Evolutionary conservation across 2,329 filamentous ascomycete species (phyloP), one percentile per base, ranked within the genome.

Genomic region (Trichoderma harzianum): DNA sequence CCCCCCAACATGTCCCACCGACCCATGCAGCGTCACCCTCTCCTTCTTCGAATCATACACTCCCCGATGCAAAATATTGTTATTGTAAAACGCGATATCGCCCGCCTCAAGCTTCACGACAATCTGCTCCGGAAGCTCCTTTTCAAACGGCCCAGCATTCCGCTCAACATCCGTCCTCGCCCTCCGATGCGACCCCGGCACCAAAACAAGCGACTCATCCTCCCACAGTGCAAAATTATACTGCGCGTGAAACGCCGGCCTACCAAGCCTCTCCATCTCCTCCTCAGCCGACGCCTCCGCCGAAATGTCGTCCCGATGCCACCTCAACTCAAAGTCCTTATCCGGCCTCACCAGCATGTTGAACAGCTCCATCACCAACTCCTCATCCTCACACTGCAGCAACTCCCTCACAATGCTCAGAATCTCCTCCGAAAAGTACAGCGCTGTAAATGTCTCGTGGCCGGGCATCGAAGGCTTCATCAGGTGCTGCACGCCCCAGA

Each of bases 401-500:
- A 97, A 82, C 77, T 90, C 87, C 74, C 87, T 88, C 1, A 91
- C 91, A 1, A 92, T 86, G 34, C 81, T 79, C 0, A 95, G 80
- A 8, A 95, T 83, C 30, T 86, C 84, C 26, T 87, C 83, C 39
- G 90, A 88, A 79, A 97, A 97, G 82, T 97, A 97, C 71, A 88
- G 85, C 65, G 84, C 79, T 6, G 90, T 87, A 81, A 95, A 97
- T 3, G 85, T 79, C 3, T 85, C 80, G 72, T 88, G 85, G 69
- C 88, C 86, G 0, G 89, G 87, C 75, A 95, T 88, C 1, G 86
- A 84, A 0, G 93, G 93, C 80, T 95, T 91, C 77, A 97, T 85
- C 6, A 97, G 86, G 80, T 95, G 92, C 84, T 97, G 94, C 3
- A 97, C 91, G 74, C 93, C 94, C 94, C 94, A 97, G 80, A 97